Base-by-base conservation (phyloP, 352 stramenopile species). In the Pythium oligandrum region DNA sequence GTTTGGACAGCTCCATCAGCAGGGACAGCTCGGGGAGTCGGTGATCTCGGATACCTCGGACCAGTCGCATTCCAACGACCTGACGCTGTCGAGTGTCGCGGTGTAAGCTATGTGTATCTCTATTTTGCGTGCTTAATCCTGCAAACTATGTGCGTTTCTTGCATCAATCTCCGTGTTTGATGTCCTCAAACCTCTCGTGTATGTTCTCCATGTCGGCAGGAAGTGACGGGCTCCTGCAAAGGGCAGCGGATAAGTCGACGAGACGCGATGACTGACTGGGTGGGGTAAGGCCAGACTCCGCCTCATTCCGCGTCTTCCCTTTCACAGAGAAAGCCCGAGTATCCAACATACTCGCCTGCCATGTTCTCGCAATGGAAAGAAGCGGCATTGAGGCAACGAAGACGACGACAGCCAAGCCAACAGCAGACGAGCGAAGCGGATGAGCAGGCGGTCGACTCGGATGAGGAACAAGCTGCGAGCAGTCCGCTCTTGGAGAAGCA, bases 1-100 rank as follows among this genome's bases (percentile, higher is more conserved):
- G 34, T 68, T 40, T 40, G 51, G 11, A 36, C 48, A 89, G 78
- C 71, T 90, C 4, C 76, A 90, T 54, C 75, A 88, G 30, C 79
- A 83, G 36, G 76, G 73, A 30, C 70, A 70, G 10, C 55, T 83
- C 36, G 64, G 43, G 2, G 76, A 51, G 40, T 45, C 8, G 12
- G 37, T 35, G 26, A 37, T 34, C 39, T 35, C 36, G 39, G 30
- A 10, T 48, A 59, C 12, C 45, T 63, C 10, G 32, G 4, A 36
- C 0, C 37, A 12, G 2, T 3, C 7, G 31, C 31, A 17, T 32
- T 6, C 10, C 34, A 17, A 12, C n/a, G 37, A 55, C 30, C 36
- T 55, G 4, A 30, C 48, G 30, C 48, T 55, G 8, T 55, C 48
- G n/a, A 55, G 48, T 37, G 48, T 55, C 26, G 37, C 37, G 7